phyloP scores from a whole-genome alignment of 495 filamentous ascomycete genomes.

The Trichoderma erinaceum region DNA sequence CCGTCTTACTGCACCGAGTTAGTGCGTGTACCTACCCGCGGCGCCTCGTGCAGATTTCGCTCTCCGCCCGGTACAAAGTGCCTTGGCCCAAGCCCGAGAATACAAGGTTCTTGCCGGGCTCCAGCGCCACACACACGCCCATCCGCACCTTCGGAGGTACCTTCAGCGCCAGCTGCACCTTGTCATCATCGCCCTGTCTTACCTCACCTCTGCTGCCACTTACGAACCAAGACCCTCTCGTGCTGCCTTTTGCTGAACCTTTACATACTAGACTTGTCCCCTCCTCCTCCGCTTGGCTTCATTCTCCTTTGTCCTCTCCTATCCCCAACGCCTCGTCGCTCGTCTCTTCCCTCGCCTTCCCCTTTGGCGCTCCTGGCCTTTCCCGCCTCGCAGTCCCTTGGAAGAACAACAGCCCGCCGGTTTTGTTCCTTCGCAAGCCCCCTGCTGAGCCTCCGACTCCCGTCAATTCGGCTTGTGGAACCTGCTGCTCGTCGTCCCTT shows the following conservation, averaged over 20 bases:
- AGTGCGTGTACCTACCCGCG: neutral
- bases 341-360: conserved; percentile 13
- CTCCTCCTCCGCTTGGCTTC: conserved; percentile 11
- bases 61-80: neutral
- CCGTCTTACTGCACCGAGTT: too few species aligned
- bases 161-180: conserved; percentile 1
- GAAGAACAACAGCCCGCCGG: neutral
- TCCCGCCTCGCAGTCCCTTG: conserved; percentile 5
- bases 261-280: conserved; percentile 14
- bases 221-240: neutral
- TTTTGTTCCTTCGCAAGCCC: neutral
- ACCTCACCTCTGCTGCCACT: conserved; percentile 13
- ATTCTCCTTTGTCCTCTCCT: conserved; percentile 10
- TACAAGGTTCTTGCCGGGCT: conserved; percentile 1
- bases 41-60: neutral
- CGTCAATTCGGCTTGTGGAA: conserved; percentile 1
- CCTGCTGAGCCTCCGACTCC: conserved; percentile 1
- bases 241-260: neutral
- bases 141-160: too few species aligned
- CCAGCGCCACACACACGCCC: neutral
- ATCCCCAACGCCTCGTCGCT: neutral
- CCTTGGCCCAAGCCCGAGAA: neutral
- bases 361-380: neutral
- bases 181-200: conserved; percentile 12
- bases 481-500: conserved; percentile 9